These are phyloP conservation scores for Trametes cubensis DNA, from an alignment of 768 basidiomycete genomes.

Conservation along the genomic window DNA sequence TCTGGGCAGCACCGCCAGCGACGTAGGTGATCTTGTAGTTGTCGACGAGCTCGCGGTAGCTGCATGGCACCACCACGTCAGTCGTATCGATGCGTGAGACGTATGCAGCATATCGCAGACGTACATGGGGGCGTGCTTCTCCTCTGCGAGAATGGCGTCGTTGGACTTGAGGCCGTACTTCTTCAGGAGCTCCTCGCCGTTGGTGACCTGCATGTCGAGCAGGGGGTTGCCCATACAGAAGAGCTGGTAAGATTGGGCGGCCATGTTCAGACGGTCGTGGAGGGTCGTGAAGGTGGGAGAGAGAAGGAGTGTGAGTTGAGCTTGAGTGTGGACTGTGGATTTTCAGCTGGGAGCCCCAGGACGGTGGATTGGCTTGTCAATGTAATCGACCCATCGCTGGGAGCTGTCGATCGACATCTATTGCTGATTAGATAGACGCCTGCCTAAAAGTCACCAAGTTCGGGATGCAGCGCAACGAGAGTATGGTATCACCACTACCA, in stretches of 20 bases:
- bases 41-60: conserved; percentile 86
- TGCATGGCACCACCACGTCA: conserved; percentile 35
- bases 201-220: conserved; percentile 91
- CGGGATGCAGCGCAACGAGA: no score
- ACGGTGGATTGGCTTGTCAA: background rate
- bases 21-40: conserved; percentile 84
- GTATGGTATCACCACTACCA: no score
- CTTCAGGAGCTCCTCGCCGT: conserved; percentile 80
- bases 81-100: background rate
- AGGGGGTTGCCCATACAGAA: conserved; percentile 96
- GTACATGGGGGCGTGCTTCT: conserved; percentile 86
- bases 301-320: background rate
- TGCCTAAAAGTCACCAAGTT: no score
- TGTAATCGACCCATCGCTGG: conserved; percentile 16
- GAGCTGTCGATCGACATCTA: background rate
- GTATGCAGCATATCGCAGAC: conserved; percentile 28
- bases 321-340: background rate
- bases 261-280: conserved; percentile 35
- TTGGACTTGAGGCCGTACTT: conserved; percentile 93
- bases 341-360: conserved; percentile 2
- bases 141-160: conserved; percentile 93
- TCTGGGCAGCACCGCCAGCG: conserved; percentile 96
- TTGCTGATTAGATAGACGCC: conserved; percentile 14
- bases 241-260: conserved; percentile 57
- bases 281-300: conserved; percentile 10